phyloP scores from a whole-genome alignment of 768 basidiomycete species.

The Tylopilus vinaceipallidus region DNA sequence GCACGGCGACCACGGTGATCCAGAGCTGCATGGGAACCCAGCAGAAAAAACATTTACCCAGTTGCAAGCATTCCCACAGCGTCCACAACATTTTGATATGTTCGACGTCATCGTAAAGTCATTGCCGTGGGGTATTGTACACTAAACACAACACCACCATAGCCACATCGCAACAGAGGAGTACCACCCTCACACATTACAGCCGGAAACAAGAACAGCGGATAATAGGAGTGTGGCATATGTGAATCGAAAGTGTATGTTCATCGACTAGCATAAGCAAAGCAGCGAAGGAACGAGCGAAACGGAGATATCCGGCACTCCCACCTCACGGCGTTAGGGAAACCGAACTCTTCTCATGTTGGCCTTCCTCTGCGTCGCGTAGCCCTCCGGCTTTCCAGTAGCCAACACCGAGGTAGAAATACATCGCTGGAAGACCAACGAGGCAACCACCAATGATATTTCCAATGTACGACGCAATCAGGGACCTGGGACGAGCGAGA shows the following conservation, averaged over 20 bases:
- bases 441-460: constrained; percentile 65
- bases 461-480: constrained; percentile 64
- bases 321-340: constrained; percentile 8
- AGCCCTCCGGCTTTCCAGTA: constrained; percentile 44
- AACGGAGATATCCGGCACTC: background rate
- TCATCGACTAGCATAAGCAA: background rate
- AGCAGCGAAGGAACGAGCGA: background rate
- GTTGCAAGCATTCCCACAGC: too few species aligned
- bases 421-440: constrained; percentile 61
- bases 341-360: constrained; percentile 9
- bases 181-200: background rate
- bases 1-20: too few species aligned
- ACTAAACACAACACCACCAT: background rate
- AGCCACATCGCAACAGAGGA: background rate
- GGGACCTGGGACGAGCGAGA: constrained; percentile 38
- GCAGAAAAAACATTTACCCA: too few species aligned
- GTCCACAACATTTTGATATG: background rate
- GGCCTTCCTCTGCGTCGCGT: constrained; percentile 39
- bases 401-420: constrained; percentile 62
- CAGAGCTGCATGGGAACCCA: too few species aligned
- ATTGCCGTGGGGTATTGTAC: background rate
- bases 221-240: background rate
- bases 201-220: background rate
- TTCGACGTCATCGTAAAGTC: background rate
- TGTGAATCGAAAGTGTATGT: background rate